These are phyloP conservation scores for Lentinula guzmanii DNA, from an alignment of 768 basidiomycete species.

Conservation along the genomic window DNA sequence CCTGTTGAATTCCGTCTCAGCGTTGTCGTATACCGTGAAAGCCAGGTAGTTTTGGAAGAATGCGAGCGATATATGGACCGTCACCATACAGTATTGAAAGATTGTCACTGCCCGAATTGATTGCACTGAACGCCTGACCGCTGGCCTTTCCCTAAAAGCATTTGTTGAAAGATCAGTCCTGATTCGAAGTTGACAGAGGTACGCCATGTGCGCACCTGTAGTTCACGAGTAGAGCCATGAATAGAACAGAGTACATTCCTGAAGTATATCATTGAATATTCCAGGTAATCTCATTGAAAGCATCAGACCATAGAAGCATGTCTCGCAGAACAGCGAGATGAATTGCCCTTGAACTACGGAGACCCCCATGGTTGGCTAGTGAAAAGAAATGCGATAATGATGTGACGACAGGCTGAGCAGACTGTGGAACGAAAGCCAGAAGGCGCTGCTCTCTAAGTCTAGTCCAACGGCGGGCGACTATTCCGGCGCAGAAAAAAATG, in stretches of 20 bases:
- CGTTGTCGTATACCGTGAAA: constrained; percentile 1
- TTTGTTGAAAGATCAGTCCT: too few species aligned
- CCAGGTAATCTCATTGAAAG: background rate
- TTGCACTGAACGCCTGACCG: background rate
- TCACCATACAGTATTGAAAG: constrained; percentile 1
- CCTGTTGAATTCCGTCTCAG: constrained; percentile 1
- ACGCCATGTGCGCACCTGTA: background rate
- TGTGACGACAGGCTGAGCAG: background rate
- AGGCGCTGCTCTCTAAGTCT: background rate
- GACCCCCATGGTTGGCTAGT: background rate
- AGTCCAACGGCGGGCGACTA: background rate
- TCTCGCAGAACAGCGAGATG: constrained; percentile 3
- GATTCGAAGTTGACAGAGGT: background rate
- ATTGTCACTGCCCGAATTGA: background rate
- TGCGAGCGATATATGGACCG: constrained; percentile 2
- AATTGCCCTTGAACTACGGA: constrained; percentile 3
- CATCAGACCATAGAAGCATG: background rate
- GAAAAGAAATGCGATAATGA: background rate
- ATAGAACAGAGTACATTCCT: constrained; percentile 1
- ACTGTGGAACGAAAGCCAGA: background rate
- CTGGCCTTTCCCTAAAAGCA: background rate
- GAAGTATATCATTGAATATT: background rate
- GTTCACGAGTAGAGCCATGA: background rate
- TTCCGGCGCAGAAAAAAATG: background rate
- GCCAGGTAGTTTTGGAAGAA: constrained; percentile 4